Conservation (phyloP, 345 rosid genomes). For the Mercurialis annua region DNA sequence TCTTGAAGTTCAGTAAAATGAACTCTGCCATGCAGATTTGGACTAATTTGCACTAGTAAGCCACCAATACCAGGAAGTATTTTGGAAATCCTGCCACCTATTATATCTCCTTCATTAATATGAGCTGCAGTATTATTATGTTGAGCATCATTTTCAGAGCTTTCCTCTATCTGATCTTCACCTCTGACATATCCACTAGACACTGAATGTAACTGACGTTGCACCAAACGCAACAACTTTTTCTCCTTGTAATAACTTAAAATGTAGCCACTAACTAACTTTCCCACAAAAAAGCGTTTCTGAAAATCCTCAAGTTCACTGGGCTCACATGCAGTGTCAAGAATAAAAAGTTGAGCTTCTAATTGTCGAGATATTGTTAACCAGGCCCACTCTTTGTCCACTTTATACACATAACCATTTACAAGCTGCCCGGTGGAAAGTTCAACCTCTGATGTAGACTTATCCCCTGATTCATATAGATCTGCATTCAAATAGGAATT, state of each 20-base stretch:
- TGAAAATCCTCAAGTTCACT: slow-evolving; percentile 69
- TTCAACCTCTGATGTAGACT: slow-evolving; percentile 34
- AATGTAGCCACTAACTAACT: slow-evolving; percentile 61
- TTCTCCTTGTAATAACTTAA: slow-evolving; percentile 60
- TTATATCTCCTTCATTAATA: slow-evolving; percentile 68
- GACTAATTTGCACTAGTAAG: slow-evolving; percentile 81
- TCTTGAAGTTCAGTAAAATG: slow-evolving; percentile 82
- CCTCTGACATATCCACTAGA: slow-evolving; percentile 22
- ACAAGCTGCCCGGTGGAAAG: slow-evolving; percentile 55
- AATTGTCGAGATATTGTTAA: slow-evolving; percentile 64
- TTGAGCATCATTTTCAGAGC: slow-evolving; percentile 25
- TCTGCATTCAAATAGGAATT: slow-evolving; percentile 33
- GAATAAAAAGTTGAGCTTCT: slow-evolving; percentile 67
- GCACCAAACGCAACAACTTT: slow-evolving; percentile 62
- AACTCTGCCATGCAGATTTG: slow-evolving; percentile 73
- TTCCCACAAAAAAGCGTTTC: slow-evolving; percentile 58
- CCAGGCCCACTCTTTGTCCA: slow-evolving; percentile 86
- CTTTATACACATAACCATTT: slow-evolving; percentile 79
- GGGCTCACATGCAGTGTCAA: slow-evolving; percentile 73
- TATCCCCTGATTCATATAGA: slow-evolving; percentile 34
- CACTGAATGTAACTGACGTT: slow-evolving; percentile 38
- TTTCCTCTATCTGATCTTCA: slow-evolving; percentile 25
- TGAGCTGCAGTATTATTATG: slow-evolving; percentile 39
- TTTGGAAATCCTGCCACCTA: slow-evolving; percentile 85
- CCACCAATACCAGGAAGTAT: slow-evolving; percentile 78